Evolutionary conservation across 805 yeast genomes (phyloP).

Genomic region (Ogataea pini): DNA sequence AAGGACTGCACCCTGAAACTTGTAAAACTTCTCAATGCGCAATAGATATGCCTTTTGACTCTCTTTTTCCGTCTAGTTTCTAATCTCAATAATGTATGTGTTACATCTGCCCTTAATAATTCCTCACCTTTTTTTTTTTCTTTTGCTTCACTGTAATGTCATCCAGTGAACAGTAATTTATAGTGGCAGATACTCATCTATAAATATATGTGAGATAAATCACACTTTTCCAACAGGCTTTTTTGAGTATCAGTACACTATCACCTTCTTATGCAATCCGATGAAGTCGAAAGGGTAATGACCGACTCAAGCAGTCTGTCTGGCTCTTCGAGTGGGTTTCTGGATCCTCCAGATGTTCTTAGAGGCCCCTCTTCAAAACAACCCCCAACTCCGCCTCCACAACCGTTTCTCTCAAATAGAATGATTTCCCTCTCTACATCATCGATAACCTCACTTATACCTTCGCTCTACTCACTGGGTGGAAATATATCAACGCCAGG

Average conservation of each 20-base stretch:
- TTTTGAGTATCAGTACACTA: too few species aligned
- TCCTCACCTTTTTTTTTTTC: neutral
- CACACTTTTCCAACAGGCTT: too few species aligned
- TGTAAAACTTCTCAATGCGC: neutral
- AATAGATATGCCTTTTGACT: neutral
- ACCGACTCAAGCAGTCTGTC: neutral
- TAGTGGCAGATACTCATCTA: neutral
- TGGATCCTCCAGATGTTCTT: neutral
- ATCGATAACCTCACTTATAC: constrained; percentile 34
- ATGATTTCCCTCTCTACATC: constrained; percentile 36
- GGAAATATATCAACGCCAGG: constrained; percentile 28
- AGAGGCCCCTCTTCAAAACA: constrained; percentile 3
- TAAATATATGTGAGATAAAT: neutral
- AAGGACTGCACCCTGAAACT: neutral
- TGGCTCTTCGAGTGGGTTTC: neutral
- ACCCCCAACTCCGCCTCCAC: constrained; percentile 6
- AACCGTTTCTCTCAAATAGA: constrained; percentile 18
- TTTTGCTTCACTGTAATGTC: constrained; percentile 3
- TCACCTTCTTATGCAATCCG: neutral
- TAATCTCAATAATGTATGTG: neutral
- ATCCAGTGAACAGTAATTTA: neutral
- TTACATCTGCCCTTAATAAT: neutral
- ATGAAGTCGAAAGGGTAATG: neutral
- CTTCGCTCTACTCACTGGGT: constrained; percentile 31
- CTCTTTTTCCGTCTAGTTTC: neutral